A percentile compares a stretch with the other conserved stretches of the same genome.
These are phyloP conservation scores for Aegilops longissima DNA, from an alignment of 176 grass and related monocot species.

Conservation along the genomic window DNA sequence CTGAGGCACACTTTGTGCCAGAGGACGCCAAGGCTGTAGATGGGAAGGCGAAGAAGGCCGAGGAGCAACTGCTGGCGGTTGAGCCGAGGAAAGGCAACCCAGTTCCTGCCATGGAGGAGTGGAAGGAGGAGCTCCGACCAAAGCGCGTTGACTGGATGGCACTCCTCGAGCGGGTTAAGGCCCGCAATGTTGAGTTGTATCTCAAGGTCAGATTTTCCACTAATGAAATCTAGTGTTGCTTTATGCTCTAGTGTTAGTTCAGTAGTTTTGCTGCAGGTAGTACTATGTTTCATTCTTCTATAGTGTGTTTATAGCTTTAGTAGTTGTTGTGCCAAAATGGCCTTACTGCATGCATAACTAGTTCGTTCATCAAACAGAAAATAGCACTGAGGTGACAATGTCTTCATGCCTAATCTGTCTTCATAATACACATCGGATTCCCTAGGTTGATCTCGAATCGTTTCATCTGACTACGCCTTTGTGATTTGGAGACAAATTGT, in stretches of 20 bases:
- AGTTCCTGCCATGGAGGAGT: constrained; percentile 56
- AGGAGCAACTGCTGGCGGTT: constrained; percentile 56
- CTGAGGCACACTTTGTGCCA: constrained; percentile 59
- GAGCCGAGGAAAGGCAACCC: constrained; percentile 54
- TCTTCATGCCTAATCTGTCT: not conserved
- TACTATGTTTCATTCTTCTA: not conserved
- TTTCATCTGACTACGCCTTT: not conserved
- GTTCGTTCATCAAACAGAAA: not conserved
- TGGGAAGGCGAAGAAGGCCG: constrained; percentile 64
- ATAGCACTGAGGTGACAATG: not conserved
- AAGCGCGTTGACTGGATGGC: constrained; percentile 77
- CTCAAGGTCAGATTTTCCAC: constrained; percentile 61
- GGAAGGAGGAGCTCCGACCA: constrained; percentile 66
- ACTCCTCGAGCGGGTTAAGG: constrained; percentile 68
- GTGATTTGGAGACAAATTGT: not conserved
- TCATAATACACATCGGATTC: not conserved
- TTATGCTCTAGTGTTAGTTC: not conserved
- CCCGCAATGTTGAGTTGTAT: constrained; percentile 62
- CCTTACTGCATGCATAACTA: not conserved
- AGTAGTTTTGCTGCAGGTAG: not conserved
- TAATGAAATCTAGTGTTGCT: constrained; percentile 5
- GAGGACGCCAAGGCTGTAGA: constrained; percentile 65
- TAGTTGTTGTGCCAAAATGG: not conserved
- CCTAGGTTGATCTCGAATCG: not conserved
- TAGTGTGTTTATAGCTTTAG: not conserved